phyloP scores from a whole-genome alignment of 352 stramenopile species.

The Globisporangium ultimum region DNA sequence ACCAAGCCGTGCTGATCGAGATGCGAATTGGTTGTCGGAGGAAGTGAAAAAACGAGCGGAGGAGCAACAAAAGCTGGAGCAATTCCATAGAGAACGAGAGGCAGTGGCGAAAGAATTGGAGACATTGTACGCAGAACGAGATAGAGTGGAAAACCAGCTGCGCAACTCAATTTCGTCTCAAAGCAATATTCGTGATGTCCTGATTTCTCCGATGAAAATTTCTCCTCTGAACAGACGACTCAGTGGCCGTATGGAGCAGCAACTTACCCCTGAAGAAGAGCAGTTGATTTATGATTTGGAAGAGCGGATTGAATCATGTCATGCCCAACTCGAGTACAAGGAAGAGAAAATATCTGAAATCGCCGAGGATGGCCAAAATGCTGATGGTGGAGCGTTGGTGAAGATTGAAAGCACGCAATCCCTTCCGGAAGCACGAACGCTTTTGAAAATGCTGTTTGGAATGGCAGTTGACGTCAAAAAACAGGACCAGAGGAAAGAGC shows the following conservation, averaged over 20 bases:
- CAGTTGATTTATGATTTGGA: slow-evolving; percentile 81
- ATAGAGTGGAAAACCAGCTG: slow-evolving; percentile 68
- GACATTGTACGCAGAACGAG: slow-evolving; percentile 62
- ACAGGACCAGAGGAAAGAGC: slow-evolving; percentile 78
- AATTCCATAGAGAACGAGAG: slow-evolving; percentile 76
- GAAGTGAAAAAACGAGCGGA: slow-evolving; percentile 80
- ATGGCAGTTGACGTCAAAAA: slow-evolving; percentile 89
- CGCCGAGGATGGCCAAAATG: slow-evolving; percentile 36
- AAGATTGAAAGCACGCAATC: slow-evolving; percentile 85
- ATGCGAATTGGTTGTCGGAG: slow-evolving; percentile 81
- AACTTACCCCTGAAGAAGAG: slow-evolving; percentile 77
- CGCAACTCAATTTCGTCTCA: slow-evolving; percentile 57
- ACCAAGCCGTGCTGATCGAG: slow-evolving; percentile 34
- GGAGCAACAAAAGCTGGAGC: slow-evolving; percentile 82
- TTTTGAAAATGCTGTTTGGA: slow-evolving; percentile 82
- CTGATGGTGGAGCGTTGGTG: slow-evolving; percentile 50
- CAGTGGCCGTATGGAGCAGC: slow-evolving; percentile 38
- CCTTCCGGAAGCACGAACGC: slow-evolving; percentile 70
- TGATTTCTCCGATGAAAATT: slow-evolving; percentile 70
- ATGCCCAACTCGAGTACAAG: slow-evolving; percentile 87
- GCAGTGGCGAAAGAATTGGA: slow-evolving; percentile 82
- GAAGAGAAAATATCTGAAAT: slow-evolving; percentile 88
- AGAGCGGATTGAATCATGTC: slow-evolving; percentile 82
- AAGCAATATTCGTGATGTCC: slow-evolving; percentile 72
- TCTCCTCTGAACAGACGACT: slow-evolving; percentile 37